Evolutionary conservation across 768 basidiomycete species (phyloP), one percentile per base, ranked within the genome.

Genomic region (Termitomyces sp.): DNA sequence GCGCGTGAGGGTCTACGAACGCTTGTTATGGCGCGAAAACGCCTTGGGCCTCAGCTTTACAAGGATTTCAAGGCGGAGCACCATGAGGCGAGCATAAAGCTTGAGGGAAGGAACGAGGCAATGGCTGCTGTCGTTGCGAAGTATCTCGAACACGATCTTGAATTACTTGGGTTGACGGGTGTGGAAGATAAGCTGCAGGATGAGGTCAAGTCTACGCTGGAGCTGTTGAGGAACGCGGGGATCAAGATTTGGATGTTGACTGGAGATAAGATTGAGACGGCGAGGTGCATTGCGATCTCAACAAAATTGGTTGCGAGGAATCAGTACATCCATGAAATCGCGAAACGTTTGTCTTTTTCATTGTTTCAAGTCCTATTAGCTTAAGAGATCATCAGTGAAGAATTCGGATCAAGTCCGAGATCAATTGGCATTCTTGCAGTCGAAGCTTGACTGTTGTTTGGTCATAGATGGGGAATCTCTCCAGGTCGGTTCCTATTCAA

Each of bases 171-270:
- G 2, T 71, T 98, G 62, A 99, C 97, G 0, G 97, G 96, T n/a
- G 97, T 99, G 7, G 97, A 99, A 69, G 97, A 99, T 70, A 98
- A 98, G 72, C 73, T 99, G 57, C 97, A 99, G 66, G 97, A 98
- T 58, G 95, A 96, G 23, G 96, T 99, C 64, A 94, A 91, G 69
- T 83, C 87, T 45, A 97, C 97, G 2, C 73, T 99, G 56, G 97
- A 98, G 72, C 67, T 98, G 52, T 70, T 99, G 60, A 76, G 95
- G 62, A 98, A 98, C 68, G 97, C 96, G 0, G 96, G 96, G 4
- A 86, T 99, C 72, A 97, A 91, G 79, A 98, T 99, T 57, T 99
- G 97, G 97, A 98, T 98, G 97, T 77, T 98, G 64, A 99, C 97
- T 0, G 96, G 97, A 1, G 97, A 99, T 72, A 99, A 98, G 76